A percentile compares a stretch with the other conserved stretches of the same genome.
Evolutionary conservation across 805 yeast species (phyloP).

Genomic region (Monosporozyma aerobia): DNA sequence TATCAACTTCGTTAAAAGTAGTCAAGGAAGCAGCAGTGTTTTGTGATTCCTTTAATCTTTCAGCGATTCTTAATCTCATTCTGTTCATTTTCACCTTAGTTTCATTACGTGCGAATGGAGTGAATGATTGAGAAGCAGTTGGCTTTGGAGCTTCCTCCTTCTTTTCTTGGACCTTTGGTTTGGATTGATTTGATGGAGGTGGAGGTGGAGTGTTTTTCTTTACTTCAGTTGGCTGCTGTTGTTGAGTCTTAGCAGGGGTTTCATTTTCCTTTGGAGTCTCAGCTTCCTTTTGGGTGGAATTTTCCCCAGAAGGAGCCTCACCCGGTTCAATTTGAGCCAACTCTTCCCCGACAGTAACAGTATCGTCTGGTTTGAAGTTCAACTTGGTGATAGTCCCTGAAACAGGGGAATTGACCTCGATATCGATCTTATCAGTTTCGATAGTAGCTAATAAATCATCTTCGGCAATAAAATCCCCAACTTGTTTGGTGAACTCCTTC

Average conservation of each 20-base stretch:
- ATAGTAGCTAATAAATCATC: constrained; percentile 94
- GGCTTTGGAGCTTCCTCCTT: constrained; percentile 19
- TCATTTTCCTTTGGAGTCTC: constrained; percentile 29
- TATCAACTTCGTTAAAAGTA: constrained; percentile 96
- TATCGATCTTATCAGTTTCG: constrained; percentile 97
- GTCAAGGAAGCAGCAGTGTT: constrained; percentile 97
- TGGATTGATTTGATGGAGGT: constrained; percentile 4
- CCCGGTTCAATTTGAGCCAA: constrained; percentile 77
- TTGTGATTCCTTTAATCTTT: constrained; percentile 97
- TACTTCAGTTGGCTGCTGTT: constrained; percentile 23
- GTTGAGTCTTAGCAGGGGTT: constrained; percentile 28
- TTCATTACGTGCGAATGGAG: constrained; percentile 71
- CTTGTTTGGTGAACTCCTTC: constrained; percentile 54
- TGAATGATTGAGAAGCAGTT: constrained; percentile 29
- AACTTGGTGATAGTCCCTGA: constrained; percentile 83
- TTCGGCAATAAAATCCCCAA: constrained; percentile 78
- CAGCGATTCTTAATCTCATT: constrained; percentile 98
- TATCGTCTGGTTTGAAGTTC: constrained; percentile 76
- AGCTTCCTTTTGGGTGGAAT: constrained; percentile 13
- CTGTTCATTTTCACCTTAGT: constrained; percentile 96
- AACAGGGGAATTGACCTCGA: constrained; percentile 90
- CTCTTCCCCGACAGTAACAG: constrained; percentile 94
- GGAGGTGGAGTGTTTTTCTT: constrained; percentile 14
- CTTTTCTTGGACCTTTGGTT: constrained; percentile 5
- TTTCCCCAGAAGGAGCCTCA: constrained; percentile 22